Conservation (phyloP, 768 basidiomycete species). For the Mycena maculata region DNA sequence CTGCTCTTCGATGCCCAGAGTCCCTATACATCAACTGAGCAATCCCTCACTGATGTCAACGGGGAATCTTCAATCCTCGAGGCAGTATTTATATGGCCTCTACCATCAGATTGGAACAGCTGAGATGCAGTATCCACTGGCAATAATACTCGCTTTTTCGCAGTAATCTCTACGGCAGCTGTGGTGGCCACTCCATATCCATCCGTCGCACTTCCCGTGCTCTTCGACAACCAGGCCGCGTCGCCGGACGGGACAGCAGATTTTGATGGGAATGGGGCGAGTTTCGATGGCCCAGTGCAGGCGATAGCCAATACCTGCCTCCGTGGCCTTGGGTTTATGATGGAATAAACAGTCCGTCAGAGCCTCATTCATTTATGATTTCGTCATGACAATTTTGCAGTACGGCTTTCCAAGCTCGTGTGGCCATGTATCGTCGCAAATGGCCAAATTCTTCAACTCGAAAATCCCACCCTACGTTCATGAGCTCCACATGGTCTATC, state of each 20-base stretch:
- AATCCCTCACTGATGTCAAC: not conserved
- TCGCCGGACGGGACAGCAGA: slow-evolving; percentile 21
- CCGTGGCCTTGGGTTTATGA: slow-evolving; percentile 23
- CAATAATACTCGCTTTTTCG: not conserved
- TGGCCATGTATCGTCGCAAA: slow-evolving; percentile 48
- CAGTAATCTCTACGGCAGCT: not conserved
- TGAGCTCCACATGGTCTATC: slow-evolving; percentile 60
- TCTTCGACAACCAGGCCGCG: slow-evolving; percentile 30
- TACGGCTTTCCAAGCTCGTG: slow-evolving; percentile 20
- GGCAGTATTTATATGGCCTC: not conserved
- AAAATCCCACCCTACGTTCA: slow-evolving; percentile 50
- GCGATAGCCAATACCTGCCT: slow-evolving; percentile 25
- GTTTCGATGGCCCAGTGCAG: too few relatives aligned
- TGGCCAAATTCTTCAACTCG: slow-evolving; percentile 53
- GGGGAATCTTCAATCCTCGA: not conserved
- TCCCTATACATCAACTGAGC: slow-evolving; percentile 6
- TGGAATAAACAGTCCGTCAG: slow-evolving; percentile 10
- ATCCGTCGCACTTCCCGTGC: not conserved
- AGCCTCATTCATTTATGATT: not conserved
- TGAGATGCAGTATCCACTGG: not conserved
- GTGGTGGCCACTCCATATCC: not conserved
- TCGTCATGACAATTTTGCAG: not conserved
- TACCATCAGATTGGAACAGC: not conserved
- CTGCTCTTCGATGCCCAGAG: too few relatives aligned
- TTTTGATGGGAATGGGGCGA: slow-evolving; percentile 24